These are phyloP conservation scores for Ricinus communis DNA, from an alignment of 345 rosid genomes.

Conservation along the genomic window DNA sequence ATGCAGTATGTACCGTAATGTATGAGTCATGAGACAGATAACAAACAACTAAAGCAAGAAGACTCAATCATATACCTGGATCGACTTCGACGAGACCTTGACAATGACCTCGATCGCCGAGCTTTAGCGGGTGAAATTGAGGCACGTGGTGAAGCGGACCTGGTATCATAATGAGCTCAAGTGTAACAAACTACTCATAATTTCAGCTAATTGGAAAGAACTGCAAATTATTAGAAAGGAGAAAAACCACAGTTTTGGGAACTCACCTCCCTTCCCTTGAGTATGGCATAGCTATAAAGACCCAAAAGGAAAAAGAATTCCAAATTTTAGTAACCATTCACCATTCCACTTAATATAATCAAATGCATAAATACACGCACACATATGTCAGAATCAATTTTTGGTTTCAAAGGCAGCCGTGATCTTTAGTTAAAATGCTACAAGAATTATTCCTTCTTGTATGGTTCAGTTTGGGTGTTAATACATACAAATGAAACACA, in stretches of 20 bases:
- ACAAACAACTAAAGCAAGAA: neutral
- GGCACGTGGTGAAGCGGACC: conserved; percentile 42
- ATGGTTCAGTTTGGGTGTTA: too few species aligned
- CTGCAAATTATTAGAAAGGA: neutral
- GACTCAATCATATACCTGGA: conserved; percentile 38
- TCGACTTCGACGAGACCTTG: conserved; percentile 50
- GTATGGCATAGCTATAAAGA: conserved; percentile 41
- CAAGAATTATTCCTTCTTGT: too few species aligned
- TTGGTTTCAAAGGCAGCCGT: neutral
- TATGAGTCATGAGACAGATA: neutral
- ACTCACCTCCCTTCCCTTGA: conserved; percentile 58
- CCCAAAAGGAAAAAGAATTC: neutral
- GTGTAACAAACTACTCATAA: too few species aligned
- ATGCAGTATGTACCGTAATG: neutral
- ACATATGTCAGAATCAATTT: neutral
- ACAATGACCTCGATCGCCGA: conserved; percentile 46
- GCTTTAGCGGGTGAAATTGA: conserved; percentile 40
- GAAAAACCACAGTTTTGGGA: neutral
- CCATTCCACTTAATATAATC: neutral
- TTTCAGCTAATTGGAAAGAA: too few species aligned
- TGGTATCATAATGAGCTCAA: conserved; percentile 20
- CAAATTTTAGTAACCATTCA: conserved; percentile 6
- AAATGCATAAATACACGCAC: neutral
- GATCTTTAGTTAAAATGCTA: too few species aligned
- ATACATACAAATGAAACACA: too few species aligned